Conservation (phyloP, 2,329 filamentous ascomycete species). For the Aulographum hederae region DNA sequence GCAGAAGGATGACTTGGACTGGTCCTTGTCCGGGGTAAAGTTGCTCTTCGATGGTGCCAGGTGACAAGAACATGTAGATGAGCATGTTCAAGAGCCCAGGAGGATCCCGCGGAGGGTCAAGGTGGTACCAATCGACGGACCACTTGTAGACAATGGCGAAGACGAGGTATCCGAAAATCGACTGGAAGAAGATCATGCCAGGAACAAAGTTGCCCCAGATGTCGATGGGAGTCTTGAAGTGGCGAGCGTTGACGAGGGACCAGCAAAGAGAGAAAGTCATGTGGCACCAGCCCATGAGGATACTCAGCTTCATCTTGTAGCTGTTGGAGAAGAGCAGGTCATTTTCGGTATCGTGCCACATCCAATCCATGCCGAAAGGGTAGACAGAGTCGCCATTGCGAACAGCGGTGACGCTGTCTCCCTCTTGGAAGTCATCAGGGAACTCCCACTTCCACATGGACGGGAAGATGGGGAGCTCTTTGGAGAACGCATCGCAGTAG, state of each 20-base stretch:
- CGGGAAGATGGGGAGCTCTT: conserved; percentile 71
- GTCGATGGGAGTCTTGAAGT: conserved; percentile 89
- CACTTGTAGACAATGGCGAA: conserved; percentile 95
- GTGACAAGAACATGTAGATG: conserved; percentile 97
- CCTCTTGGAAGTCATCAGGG: conserved; percentile 49
- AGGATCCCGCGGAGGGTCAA: conserved; percentile 45
- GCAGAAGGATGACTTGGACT: conserved; percentile 61
- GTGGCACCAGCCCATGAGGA: conserved; percentile 89
- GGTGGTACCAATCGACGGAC: conserved; percentile 68
- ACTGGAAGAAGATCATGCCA: conserved; percentile 98
- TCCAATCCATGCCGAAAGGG: conserved; percentile 88
- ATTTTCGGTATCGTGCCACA: conserved; percentile 93
- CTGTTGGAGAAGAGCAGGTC: conserved; percentile 92
- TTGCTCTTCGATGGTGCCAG: conserved; percentile 50
- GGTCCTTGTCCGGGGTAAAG: conserved; percentile 61
- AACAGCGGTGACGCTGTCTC: conserved; percentile 44
- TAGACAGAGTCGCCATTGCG: conserved; percentile 66
- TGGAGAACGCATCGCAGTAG: conserved; percentile 96
- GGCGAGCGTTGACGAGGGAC: conserved; percentile 78
- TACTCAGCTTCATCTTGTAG: conserved; percentile 99
- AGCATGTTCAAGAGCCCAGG: conserved; percentile 95
- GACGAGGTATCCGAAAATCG: conserved; percentile 93
- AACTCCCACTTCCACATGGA: conserved; percentile 88
- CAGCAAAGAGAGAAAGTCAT: conserved; percentile 98
- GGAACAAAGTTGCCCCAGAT: conserved; percentile 96